These are phyloP conservation scores for Zygosaccharomyces sapae DNA, from an alignment of 1,139 yeast species.

Conservation along the genomic window DNA sequence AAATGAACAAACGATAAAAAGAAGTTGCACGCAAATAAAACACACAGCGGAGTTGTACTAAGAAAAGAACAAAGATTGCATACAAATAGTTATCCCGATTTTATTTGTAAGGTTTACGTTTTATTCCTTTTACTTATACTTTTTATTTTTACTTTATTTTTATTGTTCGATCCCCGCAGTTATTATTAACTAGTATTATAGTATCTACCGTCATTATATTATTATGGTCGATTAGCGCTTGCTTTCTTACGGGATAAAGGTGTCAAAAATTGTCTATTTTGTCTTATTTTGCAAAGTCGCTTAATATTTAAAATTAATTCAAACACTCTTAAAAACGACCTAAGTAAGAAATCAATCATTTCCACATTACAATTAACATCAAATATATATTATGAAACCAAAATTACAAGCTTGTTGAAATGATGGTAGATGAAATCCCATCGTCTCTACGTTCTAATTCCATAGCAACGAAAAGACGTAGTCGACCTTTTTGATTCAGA, in stretches of 20 bases:
- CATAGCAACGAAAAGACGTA: not conserved
- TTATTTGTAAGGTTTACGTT: constrained; percentile 4
- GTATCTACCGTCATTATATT: not conserved
- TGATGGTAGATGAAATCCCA: not conserved
- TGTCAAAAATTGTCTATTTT: not conserved
- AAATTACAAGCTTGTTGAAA: not conserved
- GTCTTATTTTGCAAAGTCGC: not conserved
- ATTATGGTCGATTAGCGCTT: not conserved
- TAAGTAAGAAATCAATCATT: no score
- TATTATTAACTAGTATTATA: not conserved
- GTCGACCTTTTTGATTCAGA: not conserved
- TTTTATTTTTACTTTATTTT: not conserved
- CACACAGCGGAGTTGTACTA: constrained; percentile 16
- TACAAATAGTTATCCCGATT: constrained; percentile 9
- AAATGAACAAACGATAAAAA: not conserved
- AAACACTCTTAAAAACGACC: not conserved
- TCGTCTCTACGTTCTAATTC: not conserved
- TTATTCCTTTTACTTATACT: constrained; percentile 1
- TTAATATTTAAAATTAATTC: not conserved
- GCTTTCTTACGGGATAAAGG: not conserved
- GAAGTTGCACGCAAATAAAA: constrained; percentile 6
- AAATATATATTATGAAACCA: no score
- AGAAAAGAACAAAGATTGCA: constrained; percentile 7
- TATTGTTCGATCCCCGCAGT: not conserved
- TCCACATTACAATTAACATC: no score